These are phyloP conservation scores for Entamoeba invadens DNA, from an alignment of 208 protist species.

Conservation along the genomic window DNA sequence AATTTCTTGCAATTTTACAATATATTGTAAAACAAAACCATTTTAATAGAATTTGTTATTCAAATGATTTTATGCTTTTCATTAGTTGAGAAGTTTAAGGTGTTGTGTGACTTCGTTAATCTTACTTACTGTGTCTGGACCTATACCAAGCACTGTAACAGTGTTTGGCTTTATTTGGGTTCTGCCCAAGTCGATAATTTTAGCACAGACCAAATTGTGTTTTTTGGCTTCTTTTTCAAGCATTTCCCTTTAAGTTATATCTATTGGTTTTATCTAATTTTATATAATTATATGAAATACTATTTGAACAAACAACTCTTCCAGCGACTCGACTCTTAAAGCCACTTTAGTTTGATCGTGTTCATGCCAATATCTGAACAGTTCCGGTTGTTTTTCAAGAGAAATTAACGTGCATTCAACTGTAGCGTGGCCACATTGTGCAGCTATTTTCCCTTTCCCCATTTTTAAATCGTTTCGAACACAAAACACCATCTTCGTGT, in stretches of 20 bases:
- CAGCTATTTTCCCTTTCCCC: slow-evolving; percentile 75
- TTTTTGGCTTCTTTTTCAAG: slow-evolving; percentile 38
- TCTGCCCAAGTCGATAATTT: slow-evolving; percentile 63
- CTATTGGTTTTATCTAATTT: background rate
- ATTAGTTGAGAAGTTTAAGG: slow-evolving; percentile 61
- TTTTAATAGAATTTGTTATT: too few species aligned
- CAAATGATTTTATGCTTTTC: background rate
- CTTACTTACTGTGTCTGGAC: slow-evolving; percentile 29
- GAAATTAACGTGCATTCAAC: slow-evolving; percentile 58
- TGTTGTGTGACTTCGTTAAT: slow-evolving; percentile 63
- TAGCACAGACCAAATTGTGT: slow-evolving; percentile 45
- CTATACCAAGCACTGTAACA: slow-evolving; percentile 60
- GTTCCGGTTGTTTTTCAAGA: background rate
- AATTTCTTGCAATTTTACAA: too few species aligned
- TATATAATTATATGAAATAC: background rate
- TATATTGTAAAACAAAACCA: too few species aligned
- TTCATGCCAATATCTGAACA: slow-evolving; percentile 26
- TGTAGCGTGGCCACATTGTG: slow-evolving; percentile 75
- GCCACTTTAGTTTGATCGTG: slow-evolving; percentile 36
- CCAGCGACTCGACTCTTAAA: slow-evolving; percentile 52
- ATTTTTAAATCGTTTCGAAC: slow-evolving; percentile 75
- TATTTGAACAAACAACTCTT: slow-evolving; percentile 39
- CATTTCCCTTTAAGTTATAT: too few species aligned
- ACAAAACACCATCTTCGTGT: slow-evolving; percentile 64
- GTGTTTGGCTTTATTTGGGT: slow-evolving; percentile 69